These are phyloP conservation scores for Verticillium dahliae DNA, from an alignment of 2,329 filamentous ascomycete genomes.

Conservation along the genomic window DNA sequence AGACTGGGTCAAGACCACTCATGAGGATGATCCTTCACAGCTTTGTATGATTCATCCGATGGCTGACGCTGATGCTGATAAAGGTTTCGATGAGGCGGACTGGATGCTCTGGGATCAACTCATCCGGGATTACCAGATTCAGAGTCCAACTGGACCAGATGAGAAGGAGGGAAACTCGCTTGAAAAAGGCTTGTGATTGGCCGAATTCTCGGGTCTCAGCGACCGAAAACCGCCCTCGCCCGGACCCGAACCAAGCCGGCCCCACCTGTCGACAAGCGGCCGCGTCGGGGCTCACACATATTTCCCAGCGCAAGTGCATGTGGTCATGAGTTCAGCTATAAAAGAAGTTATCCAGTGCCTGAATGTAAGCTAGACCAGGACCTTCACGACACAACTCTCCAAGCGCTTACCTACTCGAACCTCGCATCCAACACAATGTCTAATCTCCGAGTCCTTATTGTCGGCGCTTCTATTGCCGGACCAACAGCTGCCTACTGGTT, in stretches of 20 bases:
- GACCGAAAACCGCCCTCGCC: not conserved
- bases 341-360: not conserved
- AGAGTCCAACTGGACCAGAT: not conserved
- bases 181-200: not conserved
- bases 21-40: not conserved
- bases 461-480: conserved; percentile 26
- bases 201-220: not conserved
- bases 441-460: conserved; percentile 17
- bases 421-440: conserved; percentile 4
- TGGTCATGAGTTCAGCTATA: not conserved
- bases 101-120: conserved; percentile 21
- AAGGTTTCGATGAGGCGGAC: conserved; percentile 11
- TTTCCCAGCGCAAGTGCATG: not conserved
- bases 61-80: not conserved
- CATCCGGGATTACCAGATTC: conserved; percentile 10
- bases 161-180: not conserved
- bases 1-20: not conserved
- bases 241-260: not conserved
- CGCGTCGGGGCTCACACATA: not conserved
- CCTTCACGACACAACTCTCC: not conserved
- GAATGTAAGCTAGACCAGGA: not conserved
- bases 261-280: not conserved
- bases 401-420: not conserved
- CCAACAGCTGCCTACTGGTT: conserved; percentile 17
- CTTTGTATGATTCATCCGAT: not conserved